A percentile compares a stretch with the other conserved stretches of the same genome.
phyloP scores from a whole-genome alignment of 2,329 filamentous ascomycete genomes.

The Colletotrichum incanum region DNA sequence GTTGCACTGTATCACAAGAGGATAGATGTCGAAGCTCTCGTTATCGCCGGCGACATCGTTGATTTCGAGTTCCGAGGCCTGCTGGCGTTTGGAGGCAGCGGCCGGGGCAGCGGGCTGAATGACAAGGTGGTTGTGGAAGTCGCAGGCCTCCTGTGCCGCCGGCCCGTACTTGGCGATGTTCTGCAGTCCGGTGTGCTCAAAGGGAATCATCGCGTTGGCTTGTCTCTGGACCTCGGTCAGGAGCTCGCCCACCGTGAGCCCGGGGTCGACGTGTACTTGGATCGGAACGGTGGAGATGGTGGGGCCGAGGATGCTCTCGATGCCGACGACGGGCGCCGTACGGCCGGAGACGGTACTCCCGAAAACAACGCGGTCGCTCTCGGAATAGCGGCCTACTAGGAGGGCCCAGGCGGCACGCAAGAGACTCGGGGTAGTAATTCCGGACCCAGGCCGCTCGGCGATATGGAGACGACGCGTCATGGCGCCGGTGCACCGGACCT shows the following conservation, averaged over 20 bases:
- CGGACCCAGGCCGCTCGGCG: neutral
- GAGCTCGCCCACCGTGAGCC: constrained; percentile 15
- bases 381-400: constrained; percentile 65
- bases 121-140: constrained; percentile 45
- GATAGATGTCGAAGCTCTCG: constrained; percentile 7
- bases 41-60: constrained; percentile 4
- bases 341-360: constrained; percentile 61
- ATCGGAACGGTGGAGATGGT: constrained; percentile 61
- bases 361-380: constrained; percentile 45
- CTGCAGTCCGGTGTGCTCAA: constrained; percentile 47
- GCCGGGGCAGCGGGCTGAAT: constrained; percentile 11
- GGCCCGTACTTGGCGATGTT: constrained; percentile 45
- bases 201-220: constrained; percentile 45
- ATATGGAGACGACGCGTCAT: neutral
- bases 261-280: constrained; percentile 54
- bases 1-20: constrained; percentile 13
- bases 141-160: constrained; percentile 43
- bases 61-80: neutral
- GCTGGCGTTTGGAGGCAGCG: neutral
- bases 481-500: constrained; percentile 1
- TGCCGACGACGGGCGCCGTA: constrained; percentile 43
- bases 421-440: constrained; percentile 35
- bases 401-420: constrained; percentile 63
- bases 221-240: constrained; percentile 40
- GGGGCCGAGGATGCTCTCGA: constrained; percentile 47